Evolutionary conservation across 495 filamentous ascomycete genomes (phyloP).

Genomic region (Xylaria scruposa): DNA sequence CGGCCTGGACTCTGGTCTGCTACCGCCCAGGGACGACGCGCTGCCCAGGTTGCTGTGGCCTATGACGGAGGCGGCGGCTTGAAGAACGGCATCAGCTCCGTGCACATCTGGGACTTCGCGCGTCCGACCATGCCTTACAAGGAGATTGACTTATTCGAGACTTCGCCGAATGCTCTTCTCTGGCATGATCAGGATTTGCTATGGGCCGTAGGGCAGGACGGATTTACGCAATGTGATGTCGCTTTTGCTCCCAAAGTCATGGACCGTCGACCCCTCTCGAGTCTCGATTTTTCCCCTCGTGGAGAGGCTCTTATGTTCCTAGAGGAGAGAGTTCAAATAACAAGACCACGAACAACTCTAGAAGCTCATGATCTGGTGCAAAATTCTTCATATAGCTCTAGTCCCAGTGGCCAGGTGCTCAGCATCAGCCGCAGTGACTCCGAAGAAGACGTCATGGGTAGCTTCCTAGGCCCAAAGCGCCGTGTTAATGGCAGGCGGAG

Average conservation of each 20-base stretch:
- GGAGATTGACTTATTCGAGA: constrained; percentile 78
- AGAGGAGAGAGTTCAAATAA: constrained; percentile 51
- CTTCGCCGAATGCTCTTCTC: constrained; percentile 74
- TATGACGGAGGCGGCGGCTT: constrained; percentile 56
- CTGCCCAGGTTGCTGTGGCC: constrained; percentile 59
- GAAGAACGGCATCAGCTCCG: constrained; percentile 66
- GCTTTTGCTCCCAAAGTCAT: constrained; percentile 81
- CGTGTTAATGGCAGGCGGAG: constrained; percentile 46
- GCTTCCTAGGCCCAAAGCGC: constrained; percentile 60
- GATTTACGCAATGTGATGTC: constrained; percentile 89
- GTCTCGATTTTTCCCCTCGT: constrained; percentile 63
- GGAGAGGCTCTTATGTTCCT: constrained; percentile 67
- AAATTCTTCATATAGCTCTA: constrained; percentile 50
- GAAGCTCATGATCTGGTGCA: constrained; percentile 37
- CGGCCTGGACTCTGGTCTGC: constrained; percentile 78
- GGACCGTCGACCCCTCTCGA: constrained; percentile 71
- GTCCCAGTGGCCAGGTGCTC: constrained; percentile 51
- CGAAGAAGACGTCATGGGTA: constrained; percentile 70
- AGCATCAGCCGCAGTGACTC: constrained; percentile 68
- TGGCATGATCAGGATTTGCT: constrained; percentile 92
- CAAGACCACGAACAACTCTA: constrained; percentile 47
- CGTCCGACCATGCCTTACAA: constrained; percentile 85
- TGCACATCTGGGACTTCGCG: constrained; percentile 93
- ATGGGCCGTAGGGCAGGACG: constrained; percentile 88
- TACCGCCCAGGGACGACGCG: constrained; percentile 66